Evolutionary conservation across 2,329 filamentous ascomycete genomes (phyloP).

Genomic region (Alternaria triticina): DNA sequence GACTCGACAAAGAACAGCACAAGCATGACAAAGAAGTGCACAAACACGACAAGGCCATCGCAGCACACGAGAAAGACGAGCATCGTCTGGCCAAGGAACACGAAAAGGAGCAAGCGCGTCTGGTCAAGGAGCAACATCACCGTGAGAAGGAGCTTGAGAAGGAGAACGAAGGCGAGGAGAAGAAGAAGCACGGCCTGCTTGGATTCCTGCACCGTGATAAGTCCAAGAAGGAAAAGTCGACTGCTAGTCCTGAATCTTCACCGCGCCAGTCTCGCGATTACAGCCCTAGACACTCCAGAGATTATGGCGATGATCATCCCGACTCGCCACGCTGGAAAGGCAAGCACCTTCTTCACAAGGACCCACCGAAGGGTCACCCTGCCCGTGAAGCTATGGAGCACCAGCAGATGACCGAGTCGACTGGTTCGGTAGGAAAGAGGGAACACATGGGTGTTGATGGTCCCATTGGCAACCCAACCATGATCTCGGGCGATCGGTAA

Average conservation of each 20-base stretch:
- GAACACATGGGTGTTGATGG: conserved; percentile 42
- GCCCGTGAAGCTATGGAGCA: conserved; percentile 37
- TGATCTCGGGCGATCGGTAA: conserved; percentile 40
- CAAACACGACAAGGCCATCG: conserved; percentile 8
- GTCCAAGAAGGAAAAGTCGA: conserved; percentile 41
- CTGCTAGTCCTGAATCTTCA: conserved; percentile 19
- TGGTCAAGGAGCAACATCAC: conserved; percentile 24
- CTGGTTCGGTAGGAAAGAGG: conserved; percentile 19
- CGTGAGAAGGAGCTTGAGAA: conserved; percentile 21
- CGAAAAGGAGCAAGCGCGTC: conserved; percentile 20
- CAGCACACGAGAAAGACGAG: conserved; percentile 30
- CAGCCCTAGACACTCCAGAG: conserved; percentile 28
- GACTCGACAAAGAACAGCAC: conserved; percentile 20
- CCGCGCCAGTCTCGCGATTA: conserved; percentile 27
- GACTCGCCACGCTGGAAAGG: conserved; percentile 31
- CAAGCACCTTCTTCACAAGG: conserved; percentile 51
- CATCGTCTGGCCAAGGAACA: conserved; percentile 1
- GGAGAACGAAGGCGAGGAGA: conserved; percentile 37
- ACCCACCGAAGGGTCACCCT: conserved; percentile 47
- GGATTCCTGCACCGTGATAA: conserved; percentile 53
- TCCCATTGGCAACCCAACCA: conserved; percentile 32
- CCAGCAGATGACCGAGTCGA: conserved; percentile 13
- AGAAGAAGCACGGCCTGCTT: conserved; percentile 49
- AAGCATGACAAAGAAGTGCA: conserved; percentile 32
- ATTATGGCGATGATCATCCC: conserved; percentile 31